phyloP scores from a whole-genome alignment of 176 grass and related monocot species.

The Hordeum vulgare region MorexV3_pseudomolecules_assembly NC_058522.1:429871557-429872056 shows the following conservation, averaged over 20 bases:
- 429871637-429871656: background rate
- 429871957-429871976: background rate
- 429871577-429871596: background rate
- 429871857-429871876: no score
- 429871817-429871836: no score
- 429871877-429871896: no score
- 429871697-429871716: background rate
- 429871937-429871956: background rate
- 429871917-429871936: no score
- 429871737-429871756: background rate
- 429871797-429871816: background rate
- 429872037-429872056: no score
- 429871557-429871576: background rate
- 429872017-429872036: no score
- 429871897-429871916: no score
- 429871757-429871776: background rate
- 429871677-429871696: slow-evolving; percentile 14
- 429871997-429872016: no score
- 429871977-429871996: background rate
- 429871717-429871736: background rate
- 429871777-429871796: background rate
- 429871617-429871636: background rate
- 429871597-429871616: background rate
- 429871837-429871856: no score
- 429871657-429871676: background rate